These are phyloP conservation scores for Linum usitatissimum DNA, from an alignment of 345 rosid species.

Conservation along the genomic window DNA sequence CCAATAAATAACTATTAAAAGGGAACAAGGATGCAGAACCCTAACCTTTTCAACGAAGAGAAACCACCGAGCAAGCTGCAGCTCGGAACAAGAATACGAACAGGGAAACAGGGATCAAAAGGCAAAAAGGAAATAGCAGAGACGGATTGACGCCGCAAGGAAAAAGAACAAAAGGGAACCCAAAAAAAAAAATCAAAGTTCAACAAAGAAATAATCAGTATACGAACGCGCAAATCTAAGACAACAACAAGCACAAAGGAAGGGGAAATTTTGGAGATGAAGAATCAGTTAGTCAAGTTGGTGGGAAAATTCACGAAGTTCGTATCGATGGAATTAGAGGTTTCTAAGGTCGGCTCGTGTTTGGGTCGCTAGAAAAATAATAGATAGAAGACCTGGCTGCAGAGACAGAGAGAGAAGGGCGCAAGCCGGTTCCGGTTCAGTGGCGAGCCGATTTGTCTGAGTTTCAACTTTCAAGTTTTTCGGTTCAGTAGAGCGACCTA, in stretches of 20 bases:
- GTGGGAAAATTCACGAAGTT: neutral
- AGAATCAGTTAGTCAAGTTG: neutral
- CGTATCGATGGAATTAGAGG: neutral
- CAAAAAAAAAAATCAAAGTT: neutral
- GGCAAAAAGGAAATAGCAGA: conserved; percentile 7
- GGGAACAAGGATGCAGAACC: conserved; percentile 18
- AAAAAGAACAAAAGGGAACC: conserved; percentile 1
- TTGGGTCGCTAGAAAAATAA: neutral
- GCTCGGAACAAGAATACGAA: neutral
- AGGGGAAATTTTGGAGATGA: neutral
- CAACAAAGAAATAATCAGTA: neutral
- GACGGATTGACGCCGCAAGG: neutral
- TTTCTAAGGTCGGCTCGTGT: neutral
- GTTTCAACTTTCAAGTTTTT: too few relatives aligned
- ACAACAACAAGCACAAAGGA: neutral
- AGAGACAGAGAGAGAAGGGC: too few relatives aligned
- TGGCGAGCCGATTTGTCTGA: too few relatives aligned
- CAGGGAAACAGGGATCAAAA: conserved; percentile 10
- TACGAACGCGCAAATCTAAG: neutral
- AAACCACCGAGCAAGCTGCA: neutral
- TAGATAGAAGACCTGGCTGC: neutral
- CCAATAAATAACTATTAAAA: neutral
- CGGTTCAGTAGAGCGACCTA: too few relatives aligned
- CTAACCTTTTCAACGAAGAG: conserved; percentile 16
- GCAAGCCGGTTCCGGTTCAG: too few relatives aligned